These are phyloP conservation scores for Metschnikowia borealis DNA, from an alignment of 805 yeast genomes.

Conservation along the genomic window DNA sequence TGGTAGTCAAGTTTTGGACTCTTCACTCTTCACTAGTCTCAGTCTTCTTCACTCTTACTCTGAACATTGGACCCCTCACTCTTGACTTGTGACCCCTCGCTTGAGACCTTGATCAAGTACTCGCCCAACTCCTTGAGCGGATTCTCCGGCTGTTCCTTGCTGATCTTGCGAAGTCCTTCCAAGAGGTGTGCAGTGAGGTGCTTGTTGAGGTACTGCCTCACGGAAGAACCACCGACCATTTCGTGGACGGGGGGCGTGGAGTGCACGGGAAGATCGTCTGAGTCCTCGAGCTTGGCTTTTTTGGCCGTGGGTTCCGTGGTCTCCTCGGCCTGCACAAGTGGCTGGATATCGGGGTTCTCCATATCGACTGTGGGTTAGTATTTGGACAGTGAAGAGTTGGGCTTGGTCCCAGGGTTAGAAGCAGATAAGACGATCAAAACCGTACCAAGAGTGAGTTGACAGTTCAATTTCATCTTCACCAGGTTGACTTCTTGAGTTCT, in stretches of 20 bases:
- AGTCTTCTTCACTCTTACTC: too few relatives aligned
- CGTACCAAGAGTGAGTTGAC: too few relatives aligned
- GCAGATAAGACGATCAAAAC: too few relatives aligned
- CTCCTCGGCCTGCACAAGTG: not conserved
- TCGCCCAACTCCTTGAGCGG: constrained; percentile 54
- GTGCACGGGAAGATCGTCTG: not conserved
- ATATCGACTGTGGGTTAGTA: not conserved
- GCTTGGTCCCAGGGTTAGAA: not conserved
- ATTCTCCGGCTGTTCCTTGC: constrained; percentile 49
- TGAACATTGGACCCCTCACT: not conserved
- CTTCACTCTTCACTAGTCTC: too few relatives aligned
- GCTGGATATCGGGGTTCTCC: not conserved
- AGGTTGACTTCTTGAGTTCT: too few relatives aligned
- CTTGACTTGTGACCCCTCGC: not conserved
- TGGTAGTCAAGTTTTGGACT: too few relatives aligned
- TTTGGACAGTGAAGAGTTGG: not conserved
- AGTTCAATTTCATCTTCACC: too few relatives aligned
- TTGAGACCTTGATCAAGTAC: constrained; percentile 37
- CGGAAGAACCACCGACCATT: constrained; percentile 67
- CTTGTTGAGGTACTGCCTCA: constrained; percentile 63
- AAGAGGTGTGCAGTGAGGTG: constrained; percentile 59
- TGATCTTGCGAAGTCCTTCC: constrained; percentile 58
- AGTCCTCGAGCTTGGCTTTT: not conserved
- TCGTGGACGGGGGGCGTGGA: constrained; percentile 38
- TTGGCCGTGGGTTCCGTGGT: not conserved